Evolutionary conservation across 305 asterid genomes (phyloP).

Genomic region (Plantago coronopus): DNA sequence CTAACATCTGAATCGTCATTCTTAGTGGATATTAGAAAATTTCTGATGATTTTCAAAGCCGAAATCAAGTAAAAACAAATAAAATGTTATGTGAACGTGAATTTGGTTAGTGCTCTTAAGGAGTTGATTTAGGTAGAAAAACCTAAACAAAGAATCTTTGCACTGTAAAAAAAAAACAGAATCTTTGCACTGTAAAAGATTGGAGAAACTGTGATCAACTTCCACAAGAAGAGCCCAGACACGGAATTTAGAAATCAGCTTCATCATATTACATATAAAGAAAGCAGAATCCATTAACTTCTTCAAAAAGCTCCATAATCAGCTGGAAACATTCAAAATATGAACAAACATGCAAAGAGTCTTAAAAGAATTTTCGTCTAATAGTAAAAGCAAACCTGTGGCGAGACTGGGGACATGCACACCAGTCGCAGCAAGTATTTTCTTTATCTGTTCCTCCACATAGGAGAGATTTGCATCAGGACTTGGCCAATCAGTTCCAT

Average conservation of each 20-base stretch:
- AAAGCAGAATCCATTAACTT: not conserved
- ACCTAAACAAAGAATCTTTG: no score
- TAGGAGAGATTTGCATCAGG: constrained; percentile 88
- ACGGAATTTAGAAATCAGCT: not conserved
- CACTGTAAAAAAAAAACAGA: no score
- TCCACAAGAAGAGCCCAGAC: not conserved
- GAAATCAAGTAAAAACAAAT: no score
- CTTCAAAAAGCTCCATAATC: not conserved
- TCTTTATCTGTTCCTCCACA: constrained; percentile 94
- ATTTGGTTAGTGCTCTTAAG: no score
- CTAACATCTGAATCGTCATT: constrained; percentile 7
- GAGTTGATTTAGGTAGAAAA: no score
- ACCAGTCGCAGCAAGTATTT: constrained; percentile 88
- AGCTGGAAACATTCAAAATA: not conserved
- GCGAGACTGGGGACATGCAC: constrained; percentile 94
- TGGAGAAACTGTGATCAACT: no score
- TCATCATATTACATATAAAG: not conserved
- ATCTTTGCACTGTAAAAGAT: no score
- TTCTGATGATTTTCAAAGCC: no score
- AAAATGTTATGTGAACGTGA: no score
- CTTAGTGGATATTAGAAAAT: not conserved
- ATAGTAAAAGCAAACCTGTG: constrained; percentile 48
- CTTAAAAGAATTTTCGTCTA: constrained; percentile 1
- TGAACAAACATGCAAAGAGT: not conserved
- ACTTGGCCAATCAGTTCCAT: constrained; percentile 99